These are phyloP conservation scores for Alternaria metachromatica DNA, from an alignment of 2,329 filamentous ascomycete genomes.

Conservation along the genomic window DNA sequence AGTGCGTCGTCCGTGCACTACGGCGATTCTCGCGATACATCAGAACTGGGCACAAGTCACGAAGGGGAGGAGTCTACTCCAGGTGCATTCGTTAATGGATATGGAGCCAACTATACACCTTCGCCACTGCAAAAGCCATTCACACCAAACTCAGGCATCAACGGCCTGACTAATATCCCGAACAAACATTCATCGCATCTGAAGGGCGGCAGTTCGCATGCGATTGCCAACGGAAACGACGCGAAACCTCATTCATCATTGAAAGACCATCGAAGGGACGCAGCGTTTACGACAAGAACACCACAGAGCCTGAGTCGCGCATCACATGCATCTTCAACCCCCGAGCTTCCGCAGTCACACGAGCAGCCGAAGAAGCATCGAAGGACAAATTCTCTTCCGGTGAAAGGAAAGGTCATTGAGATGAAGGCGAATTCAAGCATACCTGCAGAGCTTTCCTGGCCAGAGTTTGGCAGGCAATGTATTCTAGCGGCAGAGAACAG, in stretches of 20 bases:
- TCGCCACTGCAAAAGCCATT: conserved; percentile 40
- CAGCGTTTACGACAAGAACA: conserved; percentile 30
- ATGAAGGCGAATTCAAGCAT: conserved; percentile 77
- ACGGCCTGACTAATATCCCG: conserved; percentile 17
- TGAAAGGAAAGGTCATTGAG: conserved; percentile 33
- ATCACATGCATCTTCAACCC: conserved; percentile 41
- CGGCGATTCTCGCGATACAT: conserved; percentile 46
- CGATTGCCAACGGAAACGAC: conserved; percentile 15
- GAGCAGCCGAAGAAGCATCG: conserved; percentile 26
- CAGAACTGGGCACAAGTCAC: conserved; percentile 43
- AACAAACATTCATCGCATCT: conserved; percentile 14
- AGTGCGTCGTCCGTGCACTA: conserved; percentile 50
- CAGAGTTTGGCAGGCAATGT: conserved; percentile 89
- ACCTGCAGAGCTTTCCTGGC: conserved; percentile 72
- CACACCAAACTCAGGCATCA: conserved; percentile 28
- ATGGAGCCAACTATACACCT: conserved; percentile 36
- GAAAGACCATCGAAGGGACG: conserved; percentile 19
- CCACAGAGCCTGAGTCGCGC: conserved; percentile 29
- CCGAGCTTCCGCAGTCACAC: conserved; percentile 36
- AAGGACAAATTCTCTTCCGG: conserved; percentile 23
- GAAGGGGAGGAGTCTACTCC: conserved; percentile 42
- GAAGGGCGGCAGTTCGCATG: conserved; percentile 16
- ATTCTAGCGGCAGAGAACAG: conserved; percentile 89
- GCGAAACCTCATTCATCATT: conserved; percentile 13
- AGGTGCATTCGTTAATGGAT: conserved; percentile 36